Base-by-base conservation (phyloP, 192 early-diverging fungal genomes). In the Entomortierella parvispora region DNA sequence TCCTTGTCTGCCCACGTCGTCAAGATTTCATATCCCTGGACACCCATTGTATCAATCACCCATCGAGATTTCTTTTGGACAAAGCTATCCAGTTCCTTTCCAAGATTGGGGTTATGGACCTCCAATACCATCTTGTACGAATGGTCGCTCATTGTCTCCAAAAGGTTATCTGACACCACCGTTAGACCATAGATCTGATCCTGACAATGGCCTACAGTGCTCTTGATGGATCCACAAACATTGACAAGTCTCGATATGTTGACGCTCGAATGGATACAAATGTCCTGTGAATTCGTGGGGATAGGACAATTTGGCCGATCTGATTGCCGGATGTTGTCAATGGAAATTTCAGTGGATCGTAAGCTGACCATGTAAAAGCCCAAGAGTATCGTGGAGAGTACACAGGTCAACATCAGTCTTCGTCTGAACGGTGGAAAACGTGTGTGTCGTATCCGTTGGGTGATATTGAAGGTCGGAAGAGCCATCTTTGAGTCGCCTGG, bases 31-130 rank as follows among this genome's bases (percentile, higher is more conserved):
- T 57, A 70, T 62, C 68, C 51, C 0, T 48, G 11, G 12, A 51
- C 60, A 11, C 53, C 60, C 32, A 49, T 62, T 10, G 32, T 34
- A 20, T 70, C 68, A 15, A 70, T 62, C 25, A 62, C 29, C 68
- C 68, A 70, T 14, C 49, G 68, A 62, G 68, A 70, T 44, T 26
- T 62, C 55, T n/a, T 57, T 23, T 70, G 68, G n/a, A 70, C 68
- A 32, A 70, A 70, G 18, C 15, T 3, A 47, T 70, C 68, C 20
- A 70, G 18, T 4, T 45, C 56, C 43, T 31, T 7, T 10, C 66
- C 66, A 20, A 68, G 9, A 10, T 59, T 22, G n/a, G n/a, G n/a
- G n/a, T n/a, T n/a, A n/a, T n/a, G n/a, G n/a, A n/a, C 28, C 32
- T 33, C n/a, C 66, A 68, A 55, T 31, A 68, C 29, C 26, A 68